These are phyloP conservation scores for Globisporangium acanthophoron DNA, from an alignment of 352 stramenopile species.

Conservation along the genomic window DNA sequence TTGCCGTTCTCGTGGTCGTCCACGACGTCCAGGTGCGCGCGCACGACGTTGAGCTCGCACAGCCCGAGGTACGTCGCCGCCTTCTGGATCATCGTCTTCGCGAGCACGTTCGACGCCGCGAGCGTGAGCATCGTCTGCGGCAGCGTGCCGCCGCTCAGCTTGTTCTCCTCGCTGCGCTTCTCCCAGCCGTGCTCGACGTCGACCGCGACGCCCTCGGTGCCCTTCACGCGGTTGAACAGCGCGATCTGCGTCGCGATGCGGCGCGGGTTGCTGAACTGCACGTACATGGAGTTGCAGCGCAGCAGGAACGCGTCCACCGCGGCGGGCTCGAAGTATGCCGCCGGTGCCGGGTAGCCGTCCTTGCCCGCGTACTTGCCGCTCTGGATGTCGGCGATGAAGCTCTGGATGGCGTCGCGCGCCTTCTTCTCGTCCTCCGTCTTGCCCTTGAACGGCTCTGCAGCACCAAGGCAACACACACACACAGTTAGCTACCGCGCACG, in stretches of 20 bases:
- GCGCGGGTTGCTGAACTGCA: constrained; percentile 74
- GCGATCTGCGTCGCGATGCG: constrained; percentile 67
- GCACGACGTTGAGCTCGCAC: constrained; percentile 93
- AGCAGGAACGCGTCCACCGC: constrained; percentile 65
- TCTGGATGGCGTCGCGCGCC: constrained; percentile 50
- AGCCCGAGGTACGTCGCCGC: constrained; percentile 86
- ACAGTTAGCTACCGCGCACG: neutral
- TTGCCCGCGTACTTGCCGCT: constrained; percentile 59
- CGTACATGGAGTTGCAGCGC: constrained; percentile 77
- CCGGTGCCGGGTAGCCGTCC: constrained; percentile 42
- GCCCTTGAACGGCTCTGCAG: constrained; percentile 50
- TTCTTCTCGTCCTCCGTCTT: constrained; percentile 50
- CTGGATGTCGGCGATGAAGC: constrained; percentile 70
- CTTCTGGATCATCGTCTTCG: constrained; percentile 79
- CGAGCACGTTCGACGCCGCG: constrained; percentile 75
- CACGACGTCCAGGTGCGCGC: constrained; percentile 94
- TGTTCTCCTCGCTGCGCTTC: constrained; percentile 76
- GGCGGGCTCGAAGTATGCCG: constrained; percentile 50
- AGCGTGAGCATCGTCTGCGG: constrained; percentile 85
- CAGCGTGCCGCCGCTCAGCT: constrained; percentile 42
- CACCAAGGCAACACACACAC: neutral
- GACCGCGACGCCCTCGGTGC: constrained; percentile 69
- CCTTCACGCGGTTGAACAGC: constrained; percentile 58
- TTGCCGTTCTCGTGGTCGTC: constrained; percentile 74
- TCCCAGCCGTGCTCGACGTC: constrained; percentile 84